Evolutionary conservation across 2,329 filamentous ascomycete genomes (phyloP).

Genomic region (Aspergillaceae sp.): DNA sequence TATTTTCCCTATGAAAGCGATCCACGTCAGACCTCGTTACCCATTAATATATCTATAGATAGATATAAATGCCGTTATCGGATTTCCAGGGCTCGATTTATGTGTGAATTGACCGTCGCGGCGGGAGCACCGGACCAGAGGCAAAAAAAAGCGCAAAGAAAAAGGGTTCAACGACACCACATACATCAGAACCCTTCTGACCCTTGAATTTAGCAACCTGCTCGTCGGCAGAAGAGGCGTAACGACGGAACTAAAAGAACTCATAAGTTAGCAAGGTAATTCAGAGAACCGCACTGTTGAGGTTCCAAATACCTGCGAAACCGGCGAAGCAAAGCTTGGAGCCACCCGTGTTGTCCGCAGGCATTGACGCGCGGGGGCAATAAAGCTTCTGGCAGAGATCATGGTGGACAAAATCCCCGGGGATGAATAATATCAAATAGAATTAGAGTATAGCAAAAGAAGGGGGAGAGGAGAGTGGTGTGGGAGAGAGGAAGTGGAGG

Average conservation of each 20-base stretch:
- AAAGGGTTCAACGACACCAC: conserved; percentile 30
- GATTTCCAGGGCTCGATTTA: no score
- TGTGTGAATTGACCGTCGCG: background rate
- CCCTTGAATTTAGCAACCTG: conserved; percentile 91
- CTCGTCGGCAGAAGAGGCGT: conserved; percentile 46
- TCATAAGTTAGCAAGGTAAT: background rate
- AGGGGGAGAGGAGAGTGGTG: conserved; percentile 13
- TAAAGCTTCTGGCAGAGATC: conserved; percentile 73
- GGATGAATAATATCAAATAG: conserved; percentile 15
- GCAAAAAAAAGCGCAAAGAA: conserved; percentile 14
- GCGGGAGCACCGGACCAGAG: conserved; percentile 20
- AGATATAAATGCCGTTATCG: background rate
- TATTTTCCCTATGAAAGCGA: conserved; percentile 65
- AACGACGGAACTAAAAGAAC: conserved; percentile 51
- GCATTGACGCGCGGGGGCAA: conserved; percentile 70
- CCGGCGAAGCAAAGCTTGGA: conserved; percentile 40
- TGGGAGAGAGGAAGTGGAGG: no score
- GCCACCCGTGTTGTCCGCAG: conserved; percentile 54
- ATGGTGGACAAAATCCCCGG: conserved; percentile 48
- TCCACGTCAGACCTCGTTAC: conserved; percentile 5
- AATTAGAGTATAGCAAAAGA: conserved; percentile 12
- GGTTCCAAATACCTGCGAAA: conserved; percentile 48
- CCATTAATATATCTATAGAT: no score
- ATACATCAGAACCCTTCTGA: conserved; percentile 76
- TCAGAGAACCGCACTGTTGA: conserved; percentile 1